Evolutionary conservation across 2,329 filamentous ascomycete species (phyloP).

Genomic region (Colletotrichum sp.): DNA sequence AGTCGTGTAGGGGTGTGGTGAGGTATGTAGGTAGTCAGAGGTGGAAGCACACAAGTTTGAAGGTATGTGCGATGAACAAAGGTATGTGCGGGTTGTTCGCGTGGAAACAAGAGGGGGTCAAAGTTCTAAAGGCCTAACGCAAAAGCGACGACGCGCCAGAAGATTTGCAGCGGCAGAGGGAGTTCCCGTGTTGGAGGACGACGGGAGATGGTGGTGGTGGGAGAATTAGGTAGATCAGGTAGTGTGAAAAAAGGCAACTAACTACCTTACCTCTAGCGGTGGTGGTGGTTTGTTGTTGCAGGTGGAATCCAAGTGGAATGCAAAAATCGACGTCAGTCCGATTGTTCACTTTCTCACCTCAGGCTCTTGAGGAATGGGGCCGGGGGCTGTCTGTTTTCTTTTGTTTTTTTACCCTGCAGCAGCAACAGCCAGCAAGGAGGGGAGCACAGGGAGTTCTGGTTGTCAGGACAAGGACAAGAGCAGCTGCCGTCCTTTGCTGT

Average conservation of each 20-base stretch:
- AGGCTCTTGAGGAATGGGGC: background rate
- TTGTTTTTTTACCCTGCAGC: background rate
- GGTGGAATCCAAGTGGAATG: background rate
- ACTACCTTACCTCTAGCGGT: background rate
- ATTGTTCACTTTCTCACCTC: background rate
- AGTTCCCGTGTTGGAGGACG: background rate
- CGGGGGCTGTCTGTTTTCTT: background rate
- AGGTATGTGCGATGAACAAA: background rate
- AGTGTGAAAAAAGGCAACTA: background rate
- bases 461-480: conserved; percentile 17
- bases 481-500: background rate
- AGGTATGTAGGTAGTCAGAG: background rate
- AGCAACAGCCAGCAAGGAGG: background rate
- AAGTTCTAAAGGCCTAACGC: background rate
- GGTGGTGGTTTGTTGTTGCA: background rate
- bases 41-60: background rate
- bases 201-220: background rate
- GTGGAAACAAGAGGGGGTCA: conserved; percentile 9
- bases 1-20: background rate
- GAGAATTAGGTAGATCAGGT: background rate
- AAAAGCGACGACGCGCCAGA: background rate
- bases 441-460: conserved; percentile 17
- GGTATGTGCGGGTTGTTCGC: conserved; percentile 9
- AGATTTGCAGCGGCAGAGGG: background rate
- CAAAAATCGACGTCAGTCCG: background rate